A percentile compares a stretch with the other conserved stretches of the same genome.
phyloP scores from a whole-genome alignment of 2,329 filamentous ascomycete species.

The Fusarium mangiferae region DNA sequence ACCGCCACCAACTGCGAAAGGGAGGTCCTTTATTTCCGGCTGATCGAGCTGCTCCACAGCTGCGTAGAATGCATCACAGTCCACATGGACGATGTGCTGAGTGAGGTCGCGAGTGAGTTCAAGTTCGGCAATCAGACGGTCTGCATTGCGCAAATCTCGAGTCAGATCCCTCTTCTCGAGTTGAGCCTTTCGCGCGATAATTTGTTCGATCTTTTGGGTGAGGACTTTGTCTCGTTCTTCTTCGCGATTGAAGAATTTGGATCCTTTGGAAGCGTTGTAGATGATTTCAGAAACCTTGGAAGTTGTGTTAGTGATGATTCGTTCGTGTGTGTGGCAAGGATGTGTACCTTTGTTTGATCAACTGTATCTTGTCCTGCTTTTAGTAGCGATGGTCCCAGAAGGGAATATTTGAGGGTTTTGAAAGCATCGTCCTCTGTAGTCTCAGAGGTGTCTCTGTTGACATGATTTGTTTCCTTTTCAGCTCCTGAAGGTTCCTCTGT shows the following conservation, averaged over 20 bases:
- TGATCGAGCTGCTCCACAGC: constrained; percentile 88
- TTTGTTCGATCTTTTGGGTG: constrained; percentile 85
- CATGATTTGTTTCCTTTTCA: constrained; percentile 2
- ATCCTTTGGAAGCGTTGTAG: constrained; percentile 95
- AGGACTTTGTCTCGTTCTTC: constrained; percentile 83
- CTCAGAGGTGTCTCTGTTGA: constrained; percentile 10
- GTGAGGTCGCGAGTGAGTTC: constrained; percentile 83
- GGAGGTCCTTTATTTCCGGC: constrained; percentile 85
- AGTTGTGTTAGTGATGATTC: constrained; percentile 1
- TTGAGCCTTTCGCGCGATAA: constrained; percentile 77
- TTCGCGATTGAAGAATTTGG: constrained; percentile 95
- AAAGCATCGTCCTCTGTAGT: constrained; percentile 13
- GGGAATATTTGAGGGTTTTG: constrained; percentile 83
- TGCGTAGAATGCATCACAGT: constrained; percentile 98
- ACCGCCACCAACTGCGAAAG: constrained; percentile 86
- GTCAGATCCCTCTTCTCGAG: constrained; percentile 81
- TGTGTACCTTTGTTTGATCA: constrained; percentile 82
- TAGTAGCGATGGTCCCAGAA: constrained; percentile 89
- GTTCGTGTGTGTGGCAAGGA: neutral
- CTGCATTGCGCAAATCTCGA: constrained; percentile 77
- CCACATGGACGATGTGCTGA: constrained; percentile 88
- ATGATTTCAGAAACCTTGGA: constrained; percentile 89
- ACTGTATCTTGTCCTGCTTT: constrained; percentile 94
- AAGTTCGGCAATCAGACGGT: constrained; percentile 82
- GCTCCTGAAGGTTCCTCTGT: constrained; percentile 2